Evolutionary conservation across 345 rosid species (phyloP).

Genomic region (Eucalyptus marginata): DNA sequence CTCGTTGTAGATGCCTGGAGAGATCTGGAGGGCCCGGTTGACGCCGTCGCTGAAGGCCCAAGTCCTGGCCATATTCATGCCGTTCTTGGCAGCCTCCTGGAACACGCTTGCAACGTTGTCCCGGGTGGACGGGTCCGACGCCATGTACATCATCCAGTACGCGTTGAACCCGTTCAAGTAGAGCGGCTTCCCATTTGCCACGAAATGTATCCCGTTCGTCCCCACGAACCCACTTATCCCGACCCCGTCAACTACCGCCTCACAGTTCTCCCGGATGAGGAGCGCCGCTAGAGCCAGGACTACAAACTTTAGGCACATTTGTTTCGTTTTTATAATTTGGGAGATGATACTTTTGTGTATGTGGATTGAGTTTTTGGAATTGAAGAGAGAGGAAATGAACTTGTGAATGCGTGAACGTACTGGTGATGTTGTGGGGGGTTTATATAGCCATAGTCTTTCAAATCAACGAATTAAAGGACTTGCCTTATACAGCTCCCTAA

Average conservation of each 20-base stretch:
- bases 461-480: not conserved
- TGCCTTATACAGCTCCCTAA: not conserved
- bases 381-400: not conserved
- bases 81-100: slow-evolving; percentile 37
- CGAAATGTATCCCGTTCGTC: slow-evolving; percentile 32
- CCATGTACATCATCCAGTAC: slow-evolving; percentile 66
- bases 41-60: slow-evolving; percentile 82
- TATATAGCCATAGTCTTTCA: not conserved
- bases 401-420: not conserved
- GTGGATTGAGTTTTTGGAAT: not conserved
- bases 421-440: not conserved
- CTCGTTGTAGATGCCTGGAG: slow-evolving; percentile 63
- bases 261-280: not conserved
- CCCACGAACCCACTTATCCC: slow-evolving; percentile 2
- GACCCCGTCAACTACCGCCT: not conserved
- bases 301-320: not conserved
- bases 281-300: not conserved
- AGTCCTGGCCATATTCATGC: slow-evolving; percentile 63
- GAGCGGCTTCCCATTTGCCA: slow-evolving; percentile 16
- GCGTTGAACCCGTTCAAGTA: slow-evolving; percentile 76
- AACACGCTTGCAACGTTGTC: slow-evolving; percentile 37
- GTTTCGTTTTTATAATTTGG: not conserved
- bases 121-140: slow-evolving; percentile 41
- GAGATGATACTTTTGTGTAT: not conserved
- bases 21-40: slow-evolving; percentile 41